Base-by-base conservation (phyloP, 2,329 filamentous ascomycete genomes). In the Colletotrichum paranaense region DNA sequence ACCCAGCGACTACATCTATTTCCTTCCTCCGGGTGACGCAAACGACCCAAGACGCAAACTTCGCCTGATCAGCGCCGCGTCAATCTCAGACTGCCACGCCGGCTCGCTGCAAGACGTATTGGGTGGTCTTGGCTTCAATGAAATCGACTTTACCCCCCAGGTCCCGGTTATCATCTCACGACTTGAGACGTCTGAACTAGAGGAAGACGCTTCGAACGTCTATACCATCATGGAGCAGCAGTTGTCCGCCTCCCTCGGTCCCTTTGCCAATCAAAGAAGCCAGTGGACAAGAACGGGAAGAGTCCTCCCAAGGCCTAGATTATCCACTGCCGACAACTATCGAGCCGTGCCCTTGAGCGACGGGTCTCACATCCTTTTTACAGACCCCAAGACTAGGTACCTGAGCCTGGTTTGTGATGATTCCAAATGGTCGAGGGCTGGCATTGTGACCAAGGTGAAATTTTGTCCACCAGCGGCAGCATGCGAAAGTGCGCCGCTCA, bases 281-380 rank as follows among this genome's bases (percentile, higher is more conserved):
- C 19, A 55, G 2, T 35, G 62, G 9, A 24, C 5, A n/a, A 14
- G 55, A 9, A 38, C 26, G 38, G 64, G 46, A 16, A 24, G 14
- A 22, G 53, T 22, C 12, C 6, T 14, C 5, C 5, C 19, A 11
- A 63, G 53, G 14, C n/a, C 35, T 9, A 64, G 58, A 16, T 38
- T 60, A 28, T 12, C 22, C 14, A 84, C 82, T 60, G 86, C 86
- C 42, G 90, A 92, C 77, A 90, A 93, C 76, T 92, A 91, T 76
- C 88, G 87, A 58, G 91, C 91, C 2, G 81, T 92, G 14, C 91
- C 92, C 4, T 79, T 93, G 52, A 91, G 89, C 74, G 92, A 93
- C 78, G 91, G 91, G 1, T 83, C 88, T 68, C 90, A 93, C 76
- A 84, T 93, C 46, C 80, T 93, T 5, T 93, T 92, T 78, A 90